phyloP scores from a whole-genome alignment of 169 alveolate genomes.

The Plasmodium gonderi region DNA sequence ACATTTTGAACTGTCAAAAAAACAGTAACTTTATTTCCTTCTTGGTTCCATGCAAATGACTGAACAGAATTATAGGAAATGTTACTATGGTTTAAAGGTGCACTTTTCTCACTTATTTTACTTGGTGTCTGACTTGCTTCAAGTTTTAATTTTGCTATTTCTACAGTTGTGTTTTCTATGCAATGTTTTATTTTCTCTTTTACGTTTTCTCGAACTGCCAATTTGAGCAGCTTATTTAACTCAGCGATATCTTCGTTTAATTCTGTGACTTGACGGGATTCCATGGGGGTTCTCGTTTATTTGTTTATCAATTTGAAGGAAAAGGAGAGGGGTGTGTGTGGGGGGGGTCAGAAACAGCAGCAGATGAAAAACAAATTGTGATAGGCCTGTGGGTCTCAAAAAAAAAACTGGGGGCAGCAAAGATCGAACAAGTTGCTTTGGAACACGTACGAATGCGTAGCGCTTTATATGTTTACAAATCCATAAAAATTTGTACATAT shows the following conservation, averaged over 20 bases:
- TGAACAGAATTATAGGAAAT: conserved; percentile 56
- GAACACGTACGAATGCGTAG: no score
- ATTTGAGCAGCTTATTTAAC: conserved; percentile 14
- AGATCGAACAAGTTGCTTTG: no score
- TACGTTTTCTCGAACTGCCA: conserved; percentile 46
- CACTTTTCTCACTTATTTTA: conserved; percentile 26
- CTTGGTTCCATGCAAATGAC: conserved; percentile 73
- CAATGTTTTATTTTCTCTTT: conserved; percentile 36
- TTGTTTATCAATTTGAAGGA: background rate
- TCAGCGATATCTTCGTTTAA: conserved; percentile 43
- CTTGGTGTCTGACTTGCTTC: conserved; percentile 45
- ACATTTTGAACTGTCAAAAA: conserved; percentile 58
- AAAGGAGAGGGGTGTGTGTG: background rate
- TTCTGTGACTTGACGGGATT: background rate
- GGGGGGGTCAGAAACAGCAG: no score
- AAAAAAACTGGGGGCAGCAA: no score
- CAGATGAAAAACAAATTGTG: no score
- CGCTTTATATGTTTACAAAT: no score
- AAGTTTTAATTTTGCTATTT: conserved; percentile 41
- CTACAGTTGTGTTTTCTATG: conserved; percentile 47
- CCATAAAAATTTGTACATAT: no score
- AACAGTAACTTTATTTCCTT: conserved; percentile 68
- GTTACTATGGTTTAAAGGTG: conserved; percentile 6
- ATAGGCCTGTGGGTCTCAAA: no score
- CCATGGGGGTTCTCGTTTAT: background rate